phyloP scores from a whole-genome alignment of 1,284 basidiomycete genomes.

The Trametes versicolor region DNA sequence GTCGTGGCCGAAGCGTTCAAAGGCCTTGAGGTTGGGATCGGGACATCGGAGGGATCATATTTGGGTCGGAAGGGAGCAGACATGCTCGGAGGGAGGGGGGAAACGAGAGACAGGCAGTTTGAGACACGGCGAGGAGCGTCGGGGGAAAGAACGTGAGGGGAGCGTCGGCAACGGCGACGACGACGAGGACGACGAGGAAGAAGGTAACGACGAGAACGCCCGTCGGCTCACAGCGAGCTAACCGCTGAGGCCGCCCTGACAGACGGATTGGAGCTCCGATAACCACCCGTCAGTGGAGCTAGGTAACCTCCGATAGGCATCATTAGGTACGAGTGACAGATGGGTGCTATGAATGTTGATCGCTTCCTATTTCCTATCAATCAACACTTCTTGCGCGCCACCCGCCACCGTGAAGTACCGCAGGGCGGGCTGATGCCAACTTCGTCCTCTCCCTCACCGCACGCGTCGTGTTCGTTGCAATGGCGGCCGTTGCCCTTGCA shows the following conservation, averaged over 20 bases:
- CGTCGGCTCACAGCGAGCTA: constrained; percentile 15
- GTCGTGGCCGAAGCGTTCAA: constrained; percentile 65
- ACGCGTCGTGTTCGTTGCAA: constrained; percentile 5
- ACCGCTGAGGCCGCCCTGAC: background rate
- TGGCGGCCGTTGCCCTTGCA: constrained; percentile 19
- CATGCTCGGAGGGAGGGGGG: constrained; percentile 31
- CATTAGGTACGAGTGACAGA: constrained; percentile 16
- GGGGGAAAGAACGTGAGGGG: constrained; percentile 28
- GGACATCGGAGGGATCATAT: constrained; percentile 59
- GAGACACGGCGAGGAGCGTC: constrained; percentile 20
- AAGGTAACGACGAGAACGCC: constrained; percentile 35
- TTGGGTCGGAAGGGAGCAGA: constrained; percentile 32
- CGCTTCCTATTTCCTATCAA: constrained; percentile 29
- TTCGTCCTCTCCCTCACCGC: constrained; percentile 4
- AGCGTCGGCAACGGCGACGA: constrained; percentile 31
- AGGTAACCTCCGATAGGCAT: background rate
- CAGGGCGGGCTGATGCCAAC: constrained; percentile 3
- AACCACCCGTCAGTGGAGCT: constrained; percentile 2
- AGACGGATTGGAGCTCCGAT: constrained; percentile 26
- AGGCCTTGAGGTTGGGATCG: constrained; percentile 71
- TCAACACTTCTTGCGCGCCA: constrained; percentile 22
- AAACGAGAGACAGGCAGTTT: constrained; percentile 28
- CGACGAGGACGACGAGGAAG: constrained; percentile 28
- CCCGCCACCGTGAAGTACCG: constrained; percentile 15
- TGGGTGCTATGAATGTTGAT: constrained; percentile 18